These are phyloP conservation scores for Trifolium fragiferum DNA, from an alignment of 306 rosid genomes.

Conservation along the genomic window DNA sequence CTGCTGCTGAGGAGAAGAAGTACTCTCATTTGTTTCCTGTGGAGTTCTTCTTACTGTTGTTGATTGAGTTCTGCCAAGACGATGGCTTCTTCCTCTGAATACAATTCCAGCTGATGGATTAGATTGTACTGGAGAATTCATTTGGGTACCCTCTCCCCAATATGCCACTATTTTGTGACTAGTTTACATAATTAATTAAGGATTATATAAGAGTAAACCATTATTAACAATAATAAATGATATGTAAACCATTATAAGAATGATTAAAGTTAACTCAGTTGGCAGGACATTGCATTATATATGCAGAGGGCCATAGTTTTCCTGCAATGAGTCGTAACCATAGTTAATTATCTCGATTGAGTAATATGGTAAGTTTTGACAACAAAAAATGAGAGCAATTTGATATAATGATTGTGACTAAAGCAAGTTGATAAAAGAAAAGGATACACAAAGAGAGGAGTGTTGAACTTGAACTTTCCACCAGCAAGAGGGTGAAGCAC, in stretches of 20 bases:
- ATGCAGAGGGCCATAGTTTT: too few relatives aligned
- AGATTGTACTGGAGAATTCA: conserved; percentile 67
- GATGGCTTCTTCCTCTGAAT: conserved; percentile 69
- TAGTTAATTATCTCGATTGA: neutral
- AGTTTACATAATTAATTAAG: conserved; percentile 38
- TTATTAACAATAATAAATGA: too few relatives aligned
- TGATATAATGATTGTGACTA: neutral
- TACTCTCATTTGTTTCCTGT: conserved; percentile 38
- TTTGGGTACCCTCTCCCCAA: conserved; percentile 78
- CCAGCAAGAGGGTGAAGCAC: conserved; percentile 83
- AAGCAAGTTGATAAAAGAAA: conserved; percentile 8
- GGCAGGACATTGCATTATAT: too few relatives aligned
- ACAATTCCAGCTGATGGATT: conserved; percentile 63
- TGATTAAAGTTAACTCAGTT: too few relatives aligned
- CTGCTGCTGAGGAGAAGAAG: conserved; percentile 32
- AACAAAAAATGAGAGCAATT: conserved; percentile 4
- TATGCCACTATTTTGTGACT: conserved; percentile 72
- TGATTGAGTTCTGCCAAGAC: conserved; percentile 53
- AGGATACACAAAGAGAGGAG: conserved; percentile 83
- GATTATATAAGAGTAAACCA: conserved; percentile 13
- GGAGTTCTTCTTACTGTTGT: conserved; percentile 38
- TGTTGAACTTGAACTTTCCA: conserved; percentile 59
- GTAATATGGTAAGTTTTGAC: neutral
- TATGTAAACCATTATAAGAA: too few relatives aligned
- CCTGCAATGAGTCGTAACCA: too few relatives aligned